A percentile compares a stretch with the other conserved stretches of the same genome.
phyloP scores from a whole-genome alignment of 192 early-diverging fungal genomes.

The Pecoramyces ruminantium region DNA sequence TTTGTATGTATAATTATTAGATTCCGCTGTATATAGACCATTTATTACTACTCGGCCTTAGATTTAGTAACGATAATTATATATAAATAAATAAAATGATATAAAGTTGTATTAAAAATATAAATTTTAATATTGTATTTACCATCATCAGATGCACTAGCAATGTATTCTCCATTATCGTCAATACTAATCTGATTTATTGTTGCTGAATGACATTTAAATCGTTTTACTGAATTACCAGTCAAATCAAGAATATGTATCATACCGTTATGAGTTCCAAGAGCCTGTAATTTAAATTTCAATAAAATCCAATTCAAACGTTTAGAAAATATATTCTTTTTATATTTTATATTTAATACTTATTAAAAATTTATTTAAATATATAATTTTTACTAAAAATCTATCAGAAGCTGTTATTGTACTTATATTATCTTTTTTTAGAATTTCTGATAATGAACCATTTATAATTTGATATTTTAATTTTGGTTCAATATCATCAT shows the following conservation, averaged over 20 bases:
- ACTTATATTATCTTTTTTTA: constrained; percentile 75
- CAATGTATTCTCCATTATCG: constrained; percentile 67
- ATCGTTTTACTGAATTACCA: constrained; percentile 2
- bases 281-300: neutral
- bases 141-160: constrained; percentile 86
- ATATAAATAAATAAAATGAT: neutral
- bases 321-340: too few relatives aligned
- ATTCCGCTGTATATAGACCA: constrained; percentile 57
- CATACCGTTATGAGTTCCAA: constrained; percentile 2
- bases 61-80: neutral
- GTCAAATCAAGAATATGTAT: constrained; percentile 4
- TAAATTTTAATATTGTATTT: constrained; percentile 3
- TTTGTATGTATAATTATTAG: constrained; percentile 53
- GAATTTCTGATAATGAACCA: constrained; percentile 49
- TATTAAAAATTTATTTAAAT: too few relatives aligned
- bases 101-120: neutral
- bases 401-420: constrained; percentile 60
- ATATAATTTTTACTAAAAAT: constrained; percentile 50
- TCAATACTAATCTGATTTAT: constrained; percentile 84
- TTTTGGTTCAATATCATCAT: constrained; percentile 77
- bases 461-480: constrained; percentile 77
- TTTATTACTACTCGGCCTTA: constrained; percentile 47
- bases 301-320: too few relatives aligned
- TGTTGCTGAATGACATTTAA: constrained; percentile 55
- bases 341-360: too few relatives aligned